Evolutionary conservation across 495 filamentous ascomycete genomes (phyloP).

Genomic region (Glarea lozoyensis): DNA sequence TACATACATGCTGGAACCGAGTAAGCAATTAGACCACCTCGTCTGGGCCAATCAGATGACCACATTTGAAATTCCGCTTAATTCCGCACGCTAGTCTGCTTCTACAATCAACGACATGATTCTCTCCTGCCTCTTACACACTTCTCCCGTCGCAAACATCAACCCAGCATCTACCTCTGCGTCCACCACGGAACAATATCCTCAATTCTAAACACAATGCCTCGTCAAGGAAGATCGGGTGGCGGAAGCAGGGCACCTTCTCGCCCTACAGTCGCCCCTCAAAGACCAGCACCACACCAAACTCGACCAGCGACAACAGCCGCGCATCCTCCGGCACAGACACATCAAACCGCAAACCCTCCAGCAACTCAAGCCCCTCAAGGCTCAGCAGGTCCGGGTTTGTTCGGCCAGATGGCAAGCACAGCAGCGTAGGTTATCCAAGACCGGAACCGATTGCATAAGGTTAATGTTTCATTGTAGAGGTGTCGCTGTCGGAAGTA

Average conservation of each 20-base stretch:
- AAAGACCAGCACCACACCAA: constrained; percentile 52
- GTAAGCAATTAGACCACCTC: too few species aligned
- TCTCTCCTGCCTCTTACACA: too few species aligned
- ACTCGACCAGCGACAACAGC: constrained; percentile 57
- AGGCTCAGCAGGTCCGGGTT: constrained; percentile 53
- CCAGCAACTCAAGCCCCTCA: constrained; percentile 25
- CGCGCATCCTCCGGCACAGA: constrained; percentile 41
- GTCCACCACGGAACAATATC: too few species aligned
- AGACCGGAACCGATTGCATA: not conserved
- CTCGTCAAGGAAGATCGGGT: constrained; percentile 64
- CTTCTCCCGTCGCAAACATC: not conserved
- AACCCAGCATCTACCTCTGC: too few species aligned
- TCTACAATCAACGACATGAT: too few species aligned
- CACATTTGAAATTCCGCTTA: too few species aligned
- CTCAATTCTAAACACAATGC: constrained; percentile 43
- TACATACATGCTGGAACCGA: too few species aligned
- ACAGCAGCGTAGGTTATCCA: constrained; percentile 65
- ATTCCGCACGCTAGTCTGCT: too few species aligned
- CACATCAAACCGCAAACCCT: constrained; percentile 32
- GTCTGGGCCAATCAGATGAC: too few species aligned
- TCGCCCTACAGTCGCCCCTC: constrained; percentile 57
- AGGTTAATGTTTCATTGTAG: constrained; percentile 35
- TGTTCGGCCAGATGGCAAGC: constrained; percentile 80
- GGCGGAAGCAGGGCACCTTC: constrained; percentile 54
- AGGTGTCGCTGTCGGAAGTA: constrained; percentile 90